Conservation (phyloP, 768 basidiomycete species). For the Lyophyllum shimeji region DNA sequence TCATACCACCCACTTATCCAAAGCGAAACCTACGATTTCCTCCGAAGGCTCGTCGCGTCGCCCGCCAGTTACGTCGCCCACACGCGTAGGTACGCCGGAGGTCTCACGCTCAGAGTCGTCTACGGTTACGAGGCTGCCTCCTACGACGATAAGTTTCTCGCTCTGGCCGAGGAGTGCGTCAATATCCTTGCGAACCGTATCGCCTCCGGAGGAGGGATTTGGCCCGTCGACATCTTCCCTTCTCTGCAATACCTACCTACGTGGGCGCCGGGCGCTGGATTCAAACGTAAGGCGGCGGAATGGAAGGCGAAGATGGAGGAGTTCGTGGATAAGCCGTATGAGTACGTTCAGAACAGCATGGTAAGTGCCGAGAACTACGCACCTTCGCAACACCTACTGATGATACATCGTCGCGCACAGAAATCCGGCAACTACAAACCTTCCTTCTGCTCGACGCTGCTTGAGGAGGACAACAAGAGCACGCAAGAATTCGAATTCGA, state of each 20-base stretch:
- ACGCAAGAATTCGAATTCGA: constrained; percentile 58
- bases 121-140: constrained; percentile 56
- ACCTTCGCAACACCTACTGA: constrained; percentile 2
- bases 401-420: constrained; percentile 22
- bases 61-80: constrained; percentile 36
- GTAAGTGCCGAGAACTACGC: constrained; percentile 33
- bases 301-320: constrained; percentile 69
- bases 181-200: constrained; percentile 40
- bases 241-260: constrained; percentile 55
- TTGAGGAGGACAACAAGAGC: constrained; percentile 46
- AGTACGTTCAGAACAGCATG: constrained; percentile 55
- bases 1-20: constrained; percentile 58
- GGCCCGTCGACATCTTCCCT: constrained; percentile 51
- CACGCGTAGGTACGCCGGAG: constrained; percentile 55
- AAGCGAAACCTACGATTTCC: constrained; percentile 55
- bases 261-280: constrained; percentile 70
- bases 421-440: constrained; percentile 38
- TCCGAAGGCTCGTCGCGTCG: constrained; percentile 50
- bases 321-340: constrained; percentile 64
- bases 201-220: constrained; percentile 42
- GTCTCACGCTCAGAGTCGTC: constrained; percentile 54
- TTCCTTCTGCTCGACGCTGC: constrained; percentile 50
- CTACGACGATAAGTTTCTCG: constrained; percentile 37
- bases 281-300: constrained; percentile 54
- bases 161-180: constrained; percentile 42